These are phyloP conservation scores for Debaryomyces psychrophilus DNA, from an alignment of 1,139 yeast species.

Conservation along the genomic window DNA sequence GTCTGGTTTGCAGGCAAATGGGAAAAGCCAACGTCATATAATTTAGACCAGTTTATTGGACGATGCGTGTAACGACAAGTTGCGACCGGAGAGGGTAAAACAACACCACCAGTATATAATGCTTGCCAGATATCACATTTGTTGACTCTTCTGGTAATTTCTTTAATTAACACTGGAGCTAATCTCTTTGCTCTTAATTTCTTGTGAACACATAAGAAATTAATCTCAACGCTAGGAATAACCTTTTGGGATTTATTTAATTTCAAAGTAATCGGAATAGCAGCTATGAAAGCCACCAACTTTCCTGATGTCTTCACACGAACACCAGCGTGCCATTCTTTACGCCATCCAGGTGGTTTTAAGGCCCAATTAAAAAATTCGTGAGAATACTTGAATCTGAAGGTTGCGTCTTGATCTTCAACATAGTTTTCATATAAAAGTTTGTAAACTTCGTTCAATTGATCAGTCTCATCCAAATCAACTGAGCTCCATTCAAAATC, in stretches of 20 bases:
- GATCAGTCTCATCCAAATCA: conserved; percentile 60
- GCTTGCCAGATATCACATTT: conserved; percentile 91
- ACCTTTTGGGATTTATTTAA: conserved; percentile 55
- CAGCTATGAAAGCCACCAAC: conserved; percentile 89
- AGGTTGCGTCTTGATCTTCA: conserved; percentile 90
- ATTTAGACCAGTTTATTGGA: conserved; percentile 88
- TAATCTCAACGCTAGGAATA: conserved; percentile 81
- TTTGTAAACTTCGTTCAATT: conserved; percentile 74
- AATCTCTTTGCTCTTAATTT: conserved; percentile 89
- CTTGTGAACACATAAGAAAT: conserved; percentile 92
- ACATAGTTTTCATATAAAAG: conserved; percentile 88
- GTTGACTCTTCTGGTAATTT: conserved; percentile 92
- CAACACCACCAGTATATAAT: conserved; percentile 88
- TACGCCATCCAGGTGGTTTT: conserved; percentile 89
- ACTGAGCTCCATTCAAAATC: conserved; percentile 90
- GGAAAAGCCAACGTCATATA: conserved; percentile 87
- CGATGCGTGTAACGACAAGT: conserved; percentile 92
- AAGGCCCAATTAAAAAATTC: conserved; percentile 91
- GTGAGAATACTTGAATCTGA: conserved; percentile 85
- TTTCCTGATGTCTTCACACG: conserved; percentile 76
- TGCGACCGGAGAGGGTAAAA: conserved; percentile 90
- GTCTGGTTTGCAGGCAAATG: conserved; percentile 78
- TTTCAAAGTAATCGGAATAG: conserved; percentile 74
- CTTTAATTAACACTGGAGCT: conserved; percentile 92
- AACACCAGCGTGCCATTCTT: conserved; percentile 93